These are phyloP conservation scores for Suillus alpinus DNA, from an alignment of 768 basidiomycete species.

Conservation along the genomic window DNA sequence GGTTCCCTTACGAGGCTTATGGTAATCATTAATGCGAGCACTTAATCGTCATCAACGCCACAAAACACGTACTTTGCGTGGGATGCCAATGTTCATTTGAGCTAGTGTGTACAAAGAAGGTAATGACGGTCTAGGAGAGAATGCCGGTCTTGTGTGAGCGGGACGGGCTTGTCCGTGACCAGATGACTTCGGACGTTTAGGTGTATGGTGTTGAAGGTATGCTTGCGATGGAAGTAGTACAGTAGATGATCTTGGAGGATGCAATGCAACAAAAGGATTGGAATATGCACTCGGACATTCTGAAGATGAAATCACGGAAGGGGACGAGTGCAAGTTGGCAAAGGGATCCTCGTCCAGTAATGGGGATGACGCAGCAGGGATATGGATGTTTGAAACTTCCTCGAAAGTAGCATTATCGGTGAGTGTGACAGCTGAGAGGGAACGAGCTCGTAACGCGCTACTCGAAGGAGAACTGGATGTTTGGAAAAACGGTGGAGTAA, in stretches of 20 bases:
- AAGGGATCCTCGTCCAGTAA: constrained; percentile 76
- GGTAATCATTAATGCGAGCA: constrained; percentile 5
- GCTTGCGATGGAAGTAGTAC: constrained; percentile 15
- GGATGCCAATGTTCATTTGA: constrained; percentile 31
- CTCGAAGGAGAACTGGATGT: constrained; percentile 33
- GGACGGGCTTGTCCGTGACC: constrained; percentile 35
- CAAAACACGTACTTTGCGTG: constrained; percentile 34
- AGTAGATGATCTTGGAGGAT: constrained; percentile 7
- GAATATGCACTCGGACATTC: constrained; percentile 4
- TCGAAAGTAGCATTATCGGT: background rate
- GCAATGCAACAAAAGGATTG: constrained; percentile 9
- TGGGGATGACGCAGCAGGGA: constrained; percentile 7
- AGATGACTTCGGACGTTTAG: constrained; percentile 31
- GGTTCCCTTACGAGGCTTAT: constrained; percentile 38
- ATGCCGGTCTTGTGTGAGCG: constrained; percentile 41
- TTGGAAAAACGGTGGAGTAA: constrained; percentile 40
- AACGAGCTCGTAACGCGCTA: constrained; percentile 17
- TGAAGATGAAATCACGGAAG: constrained; percentile 9
- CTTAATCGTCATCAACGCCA: background rate
- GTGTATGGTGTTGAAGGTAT: constrained; percentile 10
- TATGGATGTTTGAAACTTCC: constrained; percentile 4
- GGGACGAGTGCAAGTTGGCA: constrained; percentile 48
- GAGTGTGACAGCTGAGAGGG: constrained; percentile 10
- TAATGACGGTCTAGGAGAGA: constrained; percentile 38
- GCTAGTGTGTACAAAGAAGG: constrained; percentile 41